phyloP scores from a whole-genome alignment of 495 filamentous ascomycete genomes.

The Hypomontagnella submonticulosa region DNA sequence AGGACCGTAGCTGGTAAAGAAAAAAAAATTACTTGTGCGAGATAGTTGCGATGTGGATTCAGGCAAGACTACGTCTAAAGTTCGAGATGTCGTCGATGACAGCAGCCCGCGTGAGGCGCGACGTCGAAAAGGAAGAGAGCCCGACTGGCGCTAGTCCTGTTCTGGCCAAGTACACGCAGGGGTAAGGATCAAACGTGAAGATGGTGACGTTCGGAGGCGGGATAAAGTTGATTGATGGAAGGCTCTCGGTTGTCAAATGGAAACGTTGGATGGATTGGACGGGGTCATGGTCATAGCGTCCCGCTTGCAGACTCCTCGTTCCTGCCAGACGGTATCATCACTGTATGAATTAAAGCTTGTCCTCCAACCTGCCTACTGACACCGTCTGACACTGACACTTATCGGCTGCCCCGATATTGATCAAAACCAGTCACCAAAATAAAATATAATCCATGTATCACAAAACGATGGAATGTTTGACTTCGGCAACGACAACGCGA shows the following conservation, averaged over 20 bases:
- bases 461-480: conserved; percentile 4
- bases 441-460: too few species aligned
- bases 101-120: conserved; percentile 44
- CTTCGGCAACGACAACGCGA: conserved; percentile 1
- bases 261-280: neutral
- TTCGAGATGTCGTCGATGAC: conserved; percentile 31
- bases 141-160: conserved; percentile 34
- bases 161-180: conserved; percentile 25
- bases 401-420: too few species aligned
- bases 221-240: conserved; percentile 19
- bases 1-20: conserved; percentile 7
- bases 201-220: conserved; percentile 30
- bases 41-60: conserved; percentile 18
- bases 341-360: too few species aligned
- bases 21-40: conserved; percentile 12
- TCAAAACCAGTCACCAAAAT: conserved; percentile 22
- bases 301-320: conserved; percentile 2
- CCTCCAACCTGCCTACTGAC: too few species aligned
- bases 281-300: conserved; percentile 29
- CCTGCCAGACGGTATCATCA: too few species aligned
- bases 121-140: conserved; percentile 44
- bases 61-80: conserved; percentile 7
- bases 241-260: conserved; percentile 3
- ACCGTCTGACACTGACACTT: too few species aligned
- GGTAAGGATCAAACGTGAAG: conserved; percentile 37